phyloP scores from a whole-genome alignment of 768 basidiomycete species.

The Amanita pallidorosea region DNA sequence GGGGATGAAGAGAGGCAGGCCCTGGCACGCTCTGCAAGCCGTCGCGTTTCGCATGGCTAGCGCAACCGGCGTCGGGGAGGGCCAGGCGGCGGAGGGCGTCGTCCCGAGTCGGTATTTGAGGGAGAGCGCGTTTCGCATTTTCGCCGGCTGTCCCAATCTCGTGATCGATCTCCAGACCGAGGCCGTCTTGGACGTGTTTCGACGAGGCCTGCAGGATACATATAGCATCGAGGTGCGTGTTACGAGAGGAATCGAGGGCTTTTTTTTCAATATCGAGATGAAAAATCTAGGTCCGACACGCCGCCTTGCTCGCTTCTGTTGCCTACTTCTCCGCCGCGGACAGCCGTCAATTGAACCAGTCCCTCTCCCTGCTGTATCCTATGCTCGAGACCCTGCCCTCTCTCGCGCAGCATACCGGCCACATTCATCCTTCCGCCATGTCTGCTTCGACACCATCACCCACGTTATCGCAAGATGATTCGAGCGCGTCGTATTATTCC shows the following conservation, averaged over 20 bases:
- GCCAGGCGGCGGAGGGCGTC: constrained; percentile 9
- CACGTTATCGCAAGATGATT: constrained; percentile 7
- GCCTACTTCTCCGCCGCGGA: constrained; percentile 61
- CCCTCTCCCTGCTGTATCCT: constrained; percentile 37
- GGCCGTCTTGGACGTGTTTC: constrained; percentile 54
- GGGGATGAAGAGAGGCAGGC: constrained; percentile 62
- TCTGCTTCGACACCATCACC: constrained; percentile 17
- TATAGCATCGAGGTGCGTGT: constrained; percentile 46
- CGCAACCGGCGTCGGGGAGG: constrained; percentile 9
- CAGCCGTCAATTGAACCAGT: constrained; percentile 44
- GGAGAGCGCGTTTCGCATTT: constrained; percentile 61
- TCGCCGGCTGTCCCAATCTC: constrained; percentile 65
- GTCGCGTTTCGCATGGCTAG: constrained; percentile 61
- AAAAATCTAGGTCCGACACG: constrained; percentile 49
- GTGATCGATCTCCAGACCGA: constrained; percentile 70
- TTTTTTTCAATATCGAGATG: constrained; percentile 1
- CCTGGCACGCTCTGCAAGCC: constrained; percentile 74
- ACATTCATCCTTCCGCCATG: constrained; percentile 9
- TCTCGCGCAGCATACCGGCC: constrained; percentile 23
- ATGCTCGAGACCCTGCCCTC: constrained; percentile 68
- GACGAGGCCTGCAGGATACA: constrained; percentile 56
- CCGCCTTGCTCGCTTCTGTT: constrained; percentile 59
- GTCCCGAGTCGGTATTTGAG: constrained; percentile 22
- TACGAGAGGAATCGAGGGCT: too few species aligned
- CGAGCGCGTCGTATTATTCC: constrained; percentile 21